These are phyloP conservation scores for Hanseniaspora pseudoguilliermondii DNA, from an alignment of 805 yeast species.

Conservation along the genomic window DNA sequence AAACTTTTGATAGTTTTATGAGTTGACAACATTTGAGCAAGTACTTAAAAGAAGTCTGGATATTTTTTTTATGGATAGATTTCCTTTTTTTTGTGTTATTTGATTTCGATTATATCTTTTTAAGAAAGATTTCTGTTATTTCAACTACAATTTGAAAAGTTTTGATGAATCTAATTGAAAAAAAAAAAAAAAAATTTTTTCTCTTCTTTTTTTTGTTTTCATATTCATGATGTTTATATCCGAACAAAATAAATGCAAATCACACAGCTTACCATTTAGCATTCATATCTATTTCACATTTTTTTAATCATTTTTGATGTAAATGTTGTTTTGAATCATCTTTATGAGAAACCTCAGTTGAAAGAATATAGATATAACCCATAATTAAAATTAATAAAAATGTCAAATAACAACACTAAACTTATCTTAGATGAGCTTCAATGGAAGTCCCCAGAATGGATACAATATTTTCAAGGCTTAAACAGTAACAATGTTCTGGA, in stretches of 20 bases:
- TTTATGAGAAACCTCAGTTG: not conserved
- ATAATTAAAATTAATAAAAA: constrained; percentile 25
- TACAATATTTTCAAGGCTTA: constrained; percentile 68
- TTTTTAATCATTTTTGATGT: no score
- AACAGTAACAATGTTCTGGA: constrained; percentile 84
- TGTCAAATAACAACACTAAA: constrained; percentile 94
- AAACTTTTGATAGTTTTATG: not conserved
- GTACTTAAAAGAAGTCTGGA: not conserved
- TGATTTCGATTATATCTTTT: not conserved
- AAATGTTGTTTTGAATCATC: no score
- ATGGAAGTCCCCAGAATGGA: constrained; percentile 98
- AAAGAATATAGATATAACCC: no score
- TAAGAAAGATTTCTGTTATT: not conserved
- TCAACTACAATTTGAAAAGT: not conserved
- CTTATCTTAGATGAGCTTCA: constrained; percentile 84
- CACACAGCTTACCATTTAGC: no score
- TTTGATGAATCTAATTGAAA: no score
- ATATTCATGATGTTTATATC: no score
- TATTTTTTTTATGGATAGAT: no score
- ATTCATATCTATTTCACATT: no score
- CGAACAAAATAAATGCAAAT: no score
- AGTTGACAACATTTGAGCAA: not conserved
- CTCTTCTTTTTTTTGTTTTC: no score
- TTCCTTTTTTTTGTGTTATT: no score
- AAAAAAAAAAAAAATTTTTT: no score